A percentile compares a stretch with the other conserved stretches of the same genome.
Evolutionary conservation across 2,329 filamentous ascomycete genomes (phyloP).

Genomic region (Phialophora chinensis): DNA sequence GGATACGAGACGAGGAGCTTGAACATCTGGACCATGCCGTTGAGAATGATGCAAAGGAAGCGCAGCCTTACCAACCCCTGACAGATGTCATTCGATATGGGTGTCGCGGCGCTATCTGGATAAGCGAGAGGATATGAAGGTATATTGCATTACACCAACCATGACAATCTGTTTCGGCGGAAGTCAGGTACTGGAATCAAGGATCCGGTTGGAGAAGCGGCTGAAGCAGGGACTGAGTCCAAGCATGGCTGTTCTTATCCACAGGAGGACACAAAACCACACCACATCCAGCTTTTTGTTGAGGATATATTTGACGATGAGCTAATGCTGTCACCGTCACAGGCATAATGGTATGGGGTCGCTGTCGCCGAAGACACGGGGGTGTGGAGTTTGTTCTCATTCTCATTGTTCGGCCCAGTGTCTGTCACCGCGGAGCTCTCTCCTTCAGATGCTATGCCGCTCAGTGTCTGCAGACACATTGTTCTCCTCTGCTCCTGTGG

Average conservation of each 20-base stretch:
- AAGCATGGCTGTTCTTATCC: background rate
- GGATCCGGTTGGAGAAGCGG: background rate
- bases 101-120: conserved; percentile 90
- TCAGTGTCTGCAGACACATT: background rate
- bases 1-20: conserved; percentile 92
- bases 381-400: background rate
- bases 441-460: background rate
- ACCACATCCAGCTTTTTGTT: background rate
- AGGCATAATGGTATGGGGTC: too few species aligned
- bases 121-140: conserved; percentile 61
- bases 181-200: background rate
- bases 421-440: background rate
- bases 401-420: background rate
- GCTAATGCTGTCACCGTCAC: background rate
- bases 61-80: conserved; percentile 85
- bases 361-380: background rate
- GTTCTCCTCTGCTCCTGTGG: conserved; percentile 3
- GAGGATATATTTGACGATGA: background rate
- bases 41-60: conserved; percentile 88
- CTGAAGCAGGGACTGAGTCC: background rate
- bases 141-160: background rate
- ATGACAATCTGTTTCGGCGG: background rate
- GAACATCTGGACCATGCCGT: conserved; percentile 97
- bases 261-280: background rate
- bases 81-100: conserved; percentile 88